These are phyloP conservation scores for Batkoa obscura DNA, from an alignment of 371 early-diverging fungal genomes.

Conservation along the genomic window DNA sequence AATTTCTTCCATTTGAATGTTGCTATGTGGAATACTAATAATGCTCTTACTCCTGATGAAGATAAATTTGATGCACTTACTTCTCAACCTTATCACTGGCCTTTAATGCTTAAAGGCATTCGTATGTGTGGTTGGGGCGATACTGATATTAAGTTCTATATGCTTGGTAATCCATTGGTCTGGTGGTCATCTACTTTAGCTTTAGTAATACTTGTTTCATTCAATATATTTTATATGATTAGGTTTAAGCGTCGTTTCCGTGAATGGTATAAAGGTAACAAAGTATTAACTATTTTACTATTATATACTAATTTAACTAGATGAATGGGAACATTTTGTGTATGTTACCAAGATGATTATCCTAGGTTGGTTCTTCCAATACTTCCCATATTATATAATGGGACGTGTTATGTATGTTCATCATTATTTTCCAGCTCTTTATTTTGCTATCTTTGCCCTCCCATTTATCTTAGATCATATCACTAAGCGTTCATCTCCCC, in stretches of 20 bases:
- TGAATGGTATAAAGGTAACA: conserved; percentile 30
- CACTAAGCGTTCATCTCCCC: conserved; percentile 10
- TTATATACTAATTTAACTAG: conserved; percentile 10
- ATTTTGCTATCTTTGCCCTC: conserved; percentile 72
- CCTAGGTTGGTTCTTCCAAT: conserved; percentile 93
- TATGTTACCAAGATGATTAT: conserved; percentile 46
- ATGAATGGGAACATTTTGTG: conserved; percentile 53
- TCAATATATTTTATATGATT: conserved; percentile 30
- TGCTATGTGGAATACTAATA: conserved; percentile 97
- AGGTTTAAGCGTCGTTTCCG: conserved; percentile 44
- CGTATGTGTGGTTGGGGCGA: conserved; percentile 97
- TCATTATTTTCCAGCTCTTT: conserved; percentile 97
- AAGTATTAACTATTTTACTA: background rate
- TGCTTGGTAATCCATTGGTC: conserved; percentile 90
- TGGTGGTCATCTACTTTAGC: conserved; percentile 81
- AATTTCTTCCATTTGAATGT: conserved; percentile 89
- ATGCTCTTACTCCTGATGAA: conserved; percentile 90
- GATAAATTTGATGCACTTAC: conserved; percentile 85
- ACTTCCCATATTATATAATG: conserved; percentile 94
- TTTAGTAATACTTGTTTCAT: conserved; percentile 26
- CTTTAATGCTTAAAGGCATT: conserved; percentile 73
- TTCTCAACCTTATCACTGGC: conserved; percentile 90
- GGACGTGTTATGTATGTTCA: conserved; percentile 95
- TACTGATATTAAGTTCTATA: conserved; percentile 69
- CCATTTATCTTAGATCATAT: conserved; percentile 57